Evolutionary conservation across 768 basidiomycete species (phyloP), one percentile per base, ranked within the genome.

Genomic region (Cubamyces lactineus): DNA sequence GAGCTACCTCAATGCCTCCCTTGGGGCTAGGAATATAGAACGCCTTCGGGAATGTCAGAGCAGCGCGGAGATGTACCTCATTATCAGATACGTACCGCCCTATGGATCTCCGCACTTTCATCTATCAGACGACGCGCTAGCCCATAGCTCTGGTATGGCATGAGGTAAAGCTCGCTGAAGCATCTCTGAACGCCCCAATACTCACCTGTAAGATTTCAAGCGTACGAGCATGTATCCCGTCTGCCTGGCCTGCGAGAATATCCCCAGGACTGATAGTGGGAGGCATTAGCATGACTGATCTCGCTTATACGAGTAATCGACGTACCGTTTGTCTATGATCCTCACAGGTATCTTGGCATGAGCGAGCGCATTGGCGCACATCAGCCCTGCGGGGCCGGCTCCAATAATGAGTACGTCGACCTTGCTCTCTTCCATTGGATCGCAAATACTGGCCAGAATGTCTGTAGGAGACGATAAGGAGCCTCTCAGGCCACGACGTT

Each of bases 21-120:
- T 79, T 67, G 1, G 77, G 74, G 26, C 80, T 76, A 7, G 91
- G 89, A 66, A 90, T 88, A 68, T 92, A 92, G 72, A 92, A 91
- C 7, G 89, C 86, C 90, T 92, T 30, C 3, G 26, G 26, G 13
- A 5, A 1, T 15, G 34, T 34, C 5, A 34, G 34, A 34, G 34
- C 34, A 11, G 34, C 34, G 1, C 1, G 11, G 5, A 9, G 34
- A 34, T 1, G 5, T 11, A 34, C 5, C 34, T 9, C 6, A 34
- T 1, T 1, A 11, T 34, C 34, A 34, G 34, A 34, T 1, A 52
- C 67, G 42, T 39, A 71, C 69, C 17, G 67, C 64, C 56, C 71
- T 62, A 40, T 72, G 69, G 58, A 74, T 71, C 40, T 70, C 67
- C 26, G 70, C 69, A 21, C 73, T 69, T 53, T 71, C 67, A 5